Conservation (phyloP, 2,329 filamentous ascomycete species). For the Septoria linicola region DNA sequence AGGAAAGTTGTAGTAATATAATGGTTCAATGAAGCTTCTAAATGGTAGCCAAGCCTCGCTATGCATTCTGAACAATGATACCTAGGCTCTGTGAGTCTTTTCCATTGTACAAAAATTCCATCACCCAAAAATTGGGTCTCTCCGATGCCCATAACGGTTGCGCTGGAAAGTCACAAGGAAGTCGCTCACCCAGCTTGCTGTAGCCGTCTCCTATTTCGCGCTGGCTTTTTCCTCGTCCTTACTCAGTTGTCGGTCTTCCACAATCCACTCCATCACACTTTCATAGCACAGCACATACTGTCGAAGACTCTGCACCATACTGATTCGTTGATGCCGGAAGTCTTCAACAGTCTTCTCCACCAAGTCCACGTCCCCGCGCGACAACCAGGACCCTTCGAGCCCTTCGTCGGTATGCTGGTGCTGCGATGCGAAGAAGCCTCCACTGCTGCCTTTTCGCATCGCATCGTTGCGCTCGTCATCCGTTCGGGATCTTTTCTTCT, state of each 20-base stretch:
- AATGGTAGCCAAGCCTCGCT: not conserved
- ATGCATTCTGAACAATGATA: not conserved
- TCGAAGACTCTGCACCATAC: slow-evolving; percentile 92
- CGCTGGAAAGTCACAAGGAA: not conserved
- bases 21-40: not conserved
- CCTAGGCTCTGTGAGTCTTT: not conserved
- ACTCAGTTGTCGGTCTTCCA: slow-evolving; percentile 40
- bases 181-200: not conserved
- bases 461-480: not conserved
- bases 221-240: slow-evolving; percentile 6
- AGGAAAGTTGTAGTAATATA: not conserved
- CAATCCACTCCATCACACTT: slow-evolving; percentile 84
- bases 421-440: slow-evolving; percentile 33
- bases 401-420: slow-evolving; percentile 32
- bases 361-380: slow-evolving; percentile 70
- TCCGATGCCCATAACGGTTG: not conserved
- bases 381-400: slow-evolving; percentile 61
- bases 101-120: not conserved
- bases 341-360: slow-evolving; percentile 87
- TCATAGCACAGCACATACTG: slow-evolving; percentile 98
- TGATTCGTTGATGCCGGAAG: slow-evolving; percentile 81
- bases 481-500: slow-evolving; percentile 5
- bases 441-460: slow-evolving; percentile 6
- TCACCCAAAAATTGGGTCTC: too few species aligned
- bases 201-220: not conserved